Evolutionary conservation across 1,284 basidiomycete genomes (phyloP), one percentile per base, ranked within the genome.

Genomic region (Marasmius oreades): DNA sequence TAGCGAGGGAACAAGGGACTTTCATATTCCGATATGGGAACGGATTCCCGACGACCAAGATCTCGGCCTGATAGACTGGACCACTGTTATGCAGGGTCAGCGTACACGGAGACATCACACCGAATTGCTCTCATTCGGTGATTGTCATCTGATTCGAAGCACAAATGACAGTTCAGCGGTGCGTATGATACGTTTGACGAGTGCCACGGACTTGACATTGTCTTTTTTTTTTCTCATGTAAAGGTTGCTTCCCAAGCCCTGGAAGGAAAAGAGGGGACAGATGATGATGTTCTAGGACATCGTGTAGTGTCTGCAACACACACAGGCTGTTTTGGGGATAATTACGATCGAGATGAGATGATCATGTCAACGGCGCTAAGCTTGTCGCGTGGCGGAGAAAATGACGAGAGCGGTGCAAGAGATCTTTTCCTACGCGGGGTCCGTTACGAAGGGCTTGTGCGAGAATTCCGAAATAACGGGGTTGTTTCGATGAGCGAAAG

Each of bases 41-140:
- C 37, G 54, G 36, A 43, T 33, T 44, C 20, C 24, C 39, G 51
- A 51, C 10, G 63, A 68, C 39, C 65, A 69, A 53, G 63, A 65
- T 51, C 50, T 61, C 59, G 64, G 51, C 18, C 52, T 62, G 33
- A 43, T 59, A 10, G 61, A 62, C 48, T 64, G 63, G 73, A 60
- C 64, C 56, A 50, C 28, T 31, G 28, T 61, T 50, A 24, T 52
- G 64, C 52, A 48, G 55, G 55, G 59, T 56, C 48, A 26, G 18
- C 53, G 52, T 52, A 46, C 56, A 52, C 36, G 62, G 58, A 55
- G 55, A 37, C 53, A 62, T 62, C 67, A 72, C 52, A 69, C 72
- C 37, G 83, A 85, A 59, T 55, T 71, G 57, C 60, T 81, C 63
- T 85, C 84, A 55, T 84, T 78, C 66, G 71, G 76, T 53, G 84